phyloP scores from a whole-genome alignment of 768 basidiomycete genomes.

The Lactifluus subvellereus region DNA sequence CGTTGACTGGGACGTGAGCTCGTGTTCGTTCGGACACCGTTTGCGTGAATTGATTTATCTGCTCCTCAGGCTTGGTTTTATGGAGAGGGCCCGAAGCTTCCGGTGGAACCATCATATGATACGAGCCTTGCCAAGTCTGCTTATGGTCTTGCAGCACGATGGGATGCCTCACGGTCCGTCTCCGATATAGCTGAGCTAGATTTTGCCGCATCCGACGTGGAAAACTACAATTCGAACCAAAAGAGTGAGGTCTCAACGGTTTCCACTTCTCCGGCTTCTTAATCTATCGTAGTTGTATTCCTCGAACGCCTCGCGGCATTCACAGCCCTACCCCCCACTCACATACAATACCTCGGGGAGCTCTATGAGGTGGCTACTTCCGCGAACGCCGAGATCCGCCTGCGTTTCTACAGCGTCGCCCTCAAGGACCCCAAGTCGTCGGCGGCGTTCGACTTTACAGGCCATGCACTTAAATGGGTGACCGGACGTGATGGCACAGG shows the following conservation, averaged over 20 bases:
- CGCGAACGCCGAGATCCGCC: conserved; percentile 68
- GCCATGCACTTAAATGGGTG: conserved; percentile 60
- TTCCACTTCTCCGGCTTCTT: not conserved
- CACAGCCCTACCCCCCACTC: conserved; percentile 50
- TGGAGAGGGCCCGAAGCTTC: conserved; percentile 70
- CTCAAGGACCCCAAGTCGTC: conserved; percentile 44
- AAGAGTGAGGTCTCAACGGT: conserved; percentile 44
- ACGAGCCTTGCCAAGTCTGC: conserved; percentile 61
- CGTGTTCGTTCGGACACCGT: not conserved
- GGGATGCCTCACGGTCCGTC: conserved; percentile 58
- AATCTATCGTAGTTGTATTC: conserved; percentile 58
- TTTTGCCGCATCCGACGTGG: conserved; percentile 58
- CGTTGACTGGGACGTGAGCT: conserved; percentile 72
- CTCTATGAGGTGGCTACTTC: conserved; percentile 48
- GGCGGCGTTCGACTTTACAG: conserved; percentile 48
- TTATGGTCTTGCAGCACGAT: conserved; percentile 64
- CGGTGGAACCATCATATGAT: conserved; percentile 73
- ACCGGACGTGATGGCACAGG: conserved; percentile 53
- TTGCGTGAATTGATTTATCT: not conserved
- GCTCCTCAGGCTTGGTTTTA: conserved; percentile 65
- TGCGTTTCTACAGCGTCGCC: conserved; percentile 72
- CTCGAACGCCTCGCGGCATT: conserved; percentile 71
- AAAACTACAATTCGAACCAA: conserved; percentile 66
- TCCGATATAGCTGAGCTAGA: conserved; percentile 40
- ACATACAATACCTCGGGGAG: conserved; percentile 53